Base-by-base conservation (phyloP, 495 filamentous ascomycete species). In the Polyplosphaeria fusca region DNA sequence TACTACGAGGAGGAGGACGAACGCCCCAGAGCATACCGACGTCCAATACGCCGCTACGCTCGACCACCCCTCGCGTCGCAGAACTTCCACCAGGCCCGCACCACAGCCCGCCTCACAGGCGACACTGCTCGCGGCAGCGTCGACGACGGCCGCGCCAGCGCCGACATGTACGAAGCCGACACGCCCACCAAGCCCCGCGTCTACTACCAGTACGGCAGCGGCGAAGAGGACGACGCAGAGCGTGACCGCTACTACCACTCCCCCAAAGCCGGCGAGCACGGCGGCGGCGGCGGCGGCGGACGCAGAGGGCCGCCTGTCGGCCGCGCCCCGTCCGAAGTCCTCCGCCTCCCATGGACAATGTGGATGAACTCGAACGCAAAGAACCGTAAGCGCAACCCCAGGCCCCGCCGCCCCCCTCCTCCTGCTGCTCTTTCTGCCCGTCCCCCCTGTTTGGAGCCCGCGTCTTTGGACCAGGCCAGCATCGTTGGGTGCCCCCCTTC, bases 301-400 rank as follows among this genome's bases (percentile, higher is more conserved):
- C n/a, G 47, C 2, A 22, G 40, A 18, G 55, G 55, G 4, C 55
- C 55, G 7, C 55, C 55, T 4, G 16, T 7, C n/a, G 7, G 38
- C 5, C 35, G 47, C 13, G 39, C 55, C 9, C 47, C 47, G 12
- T 45, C 39, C 14, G 55, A 58, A 28, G 55, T 58, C 22, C n/a
- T 58, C 25, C 55, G 55, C 45, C 47, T 58, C 22, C 55, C 55
- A 3, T 58, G 55, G 55, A 58, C 55, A 5, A 58, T 58, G 55
- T 58, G 55, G 55, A 58, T 58, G 55, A 58, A 58, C 39, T 58
- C 55, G 19, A 51, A 47, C 30, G 55, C 55, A 26, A 58, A 58
- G 41, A 58, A 58, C 18, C 55, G 55, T 58, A 52, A 22, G 55
- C 39, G 20, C 7, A 52, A 26, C 26, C 43, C 32, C 25, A 40